Evolutionary conservation across 2,329 filamentous ascomycete genomes (phyloP), one percentile per base, ranked within the genome.

Genomic region (Botrytis medusae): DNA sequence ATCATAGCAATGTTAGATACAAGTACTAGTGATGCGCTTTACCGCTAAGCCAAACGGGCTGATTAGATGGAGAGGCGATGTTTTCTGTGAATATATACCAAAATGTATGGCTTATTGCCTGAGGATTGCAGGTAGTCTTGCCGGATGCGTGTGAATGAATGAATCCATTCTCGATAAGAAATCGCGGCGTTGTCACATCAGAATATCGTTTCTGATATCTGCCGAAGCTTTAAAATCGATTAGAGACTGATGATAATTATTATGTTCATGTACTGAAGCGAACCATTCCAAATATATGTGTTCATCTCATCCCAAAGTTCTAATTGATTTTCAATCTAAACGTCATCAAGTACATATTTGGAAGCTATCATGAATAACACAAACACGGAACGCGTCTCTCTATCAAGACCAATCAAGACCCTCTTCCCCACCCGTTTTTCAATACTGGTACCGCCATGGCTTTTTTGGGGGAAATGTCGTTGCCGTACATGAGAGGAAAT

Each of bases 61-160:
- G 4, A 25, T 1, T 2, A 6, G 16, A 7, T 32, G 7, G 0
- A 4, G 16, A 0, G 0, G 0, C 0, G 0, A 0, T 0, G 12
- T 4, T 12, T 4, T 37, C 2, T 62, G 7, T 4, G 1, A 20
- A 29, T 42, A 62, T 62, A 29, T n/a, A 34, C 1, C 7, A 16
- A 7, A 1, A 9, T 18, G 1, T 8, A 1, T 7, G 7, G 5
- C 37, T 37, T 37, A 8, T 9, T 37, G 5, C 48, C 25, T 54
- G 12, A n/a, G 12, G 25, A 54, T n/a, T 51, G 0, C 2, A 4
- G 48, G 10, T 14, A 14, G 14, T 14, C 2, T 5, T 6, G 22
- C 25, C 14, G 10, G 46, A 14, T n/a, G 48, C 25, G 25, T 25
- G 46, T 51, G 25, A 22, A 54, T 2, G n/a, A n/a, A 14, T 51